phyloP scores from a whole-genome alignment of 371 early-diverging fungal genomes.

The Blakeslea trispora region DNA sequence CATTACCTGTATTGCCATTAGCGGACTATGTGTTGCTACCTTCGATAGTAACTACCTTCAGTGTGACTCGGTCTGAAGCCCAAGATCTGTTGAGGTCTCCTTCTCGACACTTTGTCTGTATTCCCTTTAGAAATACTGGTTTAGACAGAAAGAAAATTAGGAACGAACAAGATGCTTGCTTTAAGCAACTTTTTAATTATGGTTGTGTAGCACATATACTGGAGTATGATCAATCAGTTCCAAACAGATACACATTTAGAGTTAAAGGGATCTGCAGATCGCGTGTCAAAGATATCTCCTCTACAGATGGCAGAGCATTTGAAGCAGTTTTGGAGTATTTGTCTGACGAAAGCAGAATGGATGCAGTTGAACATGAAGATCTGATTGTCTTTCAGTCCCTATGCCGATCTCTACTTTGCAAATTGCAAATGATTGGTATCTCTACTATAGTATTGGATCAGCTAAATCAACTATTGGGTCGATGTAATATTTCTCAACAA shows the following conservation, averaged over 20 bases:
- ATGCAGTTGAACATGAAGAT: neutral
- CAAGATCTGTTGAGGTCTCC: neutral
- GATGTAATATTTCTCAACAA: slow-evolving; percentile 54
- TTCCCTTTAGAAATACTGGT: slow-evolving; percentile 18
- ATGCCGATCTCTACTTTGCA: slow-evolving; percentile 53
- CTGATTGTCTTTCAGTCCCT: slow-evolving; percentile 40
- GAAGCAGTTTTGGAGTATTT: slow-evolving; percentile 26
- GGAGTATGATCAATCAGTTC: slow-evolving; percentile 25
- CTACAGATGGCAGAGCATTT: slow-evolving; percentile 11
- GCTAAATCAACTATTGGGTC: slow-evolving; percentile 50
- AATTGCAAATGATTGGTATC: slow-evolving; percentile 66
- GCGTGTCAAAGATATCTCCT: slow-evolving; percentile 27
- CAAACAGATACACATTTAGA: slow-evolving; percentile 17
- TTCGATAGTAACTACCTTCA: slow-evolving; percentile 28
- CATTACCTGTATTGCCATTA: slow-evolving; percentile 33
- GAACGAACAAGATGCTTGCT: slow-evolving; percentile 3
- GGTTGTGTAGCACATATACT: slow-evolving; percentile 35
- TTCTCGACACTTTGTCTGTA: slow-evolving; percentile 26
- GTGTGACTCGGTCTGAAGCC: slow-evolving; percentile 21
- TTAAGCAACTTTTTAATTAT: slow-evolving; percentile 21
- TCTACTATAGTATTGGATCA: slow-evolving; percentile 61
- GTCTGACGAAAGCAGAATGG: neutral
- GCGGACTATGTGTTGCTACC: slow-evolving; percentile 33
- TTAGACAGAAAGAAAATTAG: neutral
- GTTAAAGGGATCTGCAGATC: slow-evolving; percentile 44